These are phyloP conservation scores for Fusarium oxysporum DNA, from an alignment of 2,329 filamentous ascomycete species.

Conservation along the genomic window DNA sequence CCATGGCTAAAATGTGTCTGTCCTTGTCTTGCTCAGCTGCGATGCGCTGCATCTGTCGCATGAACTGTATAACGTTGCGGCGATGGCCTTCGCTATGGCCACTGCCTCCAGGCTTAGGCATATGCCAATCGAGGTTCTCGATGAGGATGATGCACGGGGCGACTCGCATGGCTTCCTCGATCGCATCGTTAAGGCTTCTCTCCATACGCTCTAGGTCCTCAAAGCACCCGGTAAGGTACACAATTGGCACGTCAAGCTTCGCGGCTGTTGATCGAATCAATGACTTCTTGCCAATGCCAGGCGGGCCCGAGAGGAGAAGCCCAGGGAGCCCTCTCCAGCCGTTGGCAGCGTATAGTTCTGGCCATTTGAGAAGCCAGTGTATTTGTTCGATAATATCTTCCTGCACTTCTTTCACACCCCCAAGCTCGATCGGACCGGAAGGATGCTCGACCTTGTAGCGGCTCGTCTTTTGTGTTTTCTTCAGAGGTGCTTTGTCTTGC, in stretches of 20 bases:
- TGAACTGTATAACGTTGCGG: constrained; percentile 83
- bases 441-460: constrained; percentile 49
- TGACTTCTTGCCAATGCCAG: constrained; percentile 84
- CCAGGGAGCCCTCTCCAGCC: constrained; percentile 55
- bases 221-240: constrained; percentile 61
- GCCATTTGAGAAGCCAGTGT: constrained; percentile 31
- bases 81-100: constrained; percentile 91
- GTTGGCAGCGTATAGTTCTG: constrained; percentile 32
- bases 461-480: constrained; percentile 48
- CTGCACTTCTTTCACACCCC: constrained; percentile 43
- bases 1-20: constrained; percentile 88
- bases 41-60: constrained; percentile 88
- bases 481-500: constrained; percentile 45
- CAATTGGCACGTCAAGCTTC: constrained; percentile 77
- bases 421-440: constrained; percentile 40
- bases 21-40: constrained; percentile 74
- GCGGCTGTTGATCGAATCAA: constrained; percentile 80
- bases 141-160: constrained; percentile 93
- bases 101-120: constrained; percentile 82
- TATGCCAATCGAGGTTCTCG: constrained; percentile 85
- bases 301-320: constrained; percentile 81
- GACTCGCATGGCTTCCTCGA: constrained; percentile 83
- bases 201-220: constrained; percentile 54
- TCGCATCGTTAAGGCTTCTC: constrained; percentile 54
- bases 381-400: constrained; percentile 1